These are phyloP conservation scores for Saccharomycopsis sp. DNA, from an alignment of 805 yeast species.

Conservation along the genomic window DNA sequence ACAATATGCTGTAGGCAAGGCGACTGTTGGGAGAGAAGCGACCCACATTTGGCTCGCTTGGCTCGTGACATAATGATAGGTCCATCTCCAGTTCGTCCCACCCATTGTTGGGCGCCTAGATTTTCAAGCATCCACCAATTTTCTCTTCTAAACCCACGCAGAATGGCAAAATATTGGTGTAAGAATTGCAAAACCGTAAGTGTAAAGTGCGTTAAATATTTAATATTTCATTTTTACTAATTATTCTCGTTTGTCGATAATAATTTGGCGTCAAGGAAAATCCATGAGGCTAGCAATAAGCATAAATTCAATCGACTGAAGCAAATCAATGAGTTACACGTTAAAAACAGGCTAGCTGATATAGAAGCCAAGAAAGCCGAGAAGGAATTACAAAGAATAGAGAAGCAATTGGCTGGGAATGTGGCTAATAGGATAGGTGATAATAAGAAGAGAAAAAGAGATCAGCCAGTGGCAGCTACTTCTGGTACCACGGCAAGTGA, in stretches of 20 bases:
- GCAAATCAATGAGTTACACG: background rate
- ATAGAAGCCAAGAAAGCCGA: background rate
- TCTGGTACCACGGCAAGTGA: background rate
- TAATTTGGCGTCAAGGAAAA: background rate
- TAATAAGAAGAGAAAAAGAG: background rate
- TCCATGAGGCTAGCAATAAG: constrained; percentile 5
- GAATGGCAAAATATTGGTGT: constrained; percentile 9
- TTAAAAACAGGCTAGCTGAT: background rate
- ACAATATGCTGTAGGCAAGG: too few relatives aligned
- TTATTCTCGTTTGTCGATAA: constrained; percentile 6
- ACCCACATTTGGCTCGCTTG: too few relatives aligned
- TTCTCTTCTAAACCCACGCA: too few relatives aligned
- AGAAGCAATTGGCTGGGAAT: background rate
- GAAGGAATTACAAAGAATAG: constrained; percentile 1
- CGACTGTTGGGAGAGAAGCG: too few relatives aligned
- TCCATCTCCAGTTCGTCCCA: too few relatives aligned
- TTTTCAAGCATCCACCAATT: too few relatives aligned
- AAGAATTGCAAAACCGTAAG: constrained; percentile 4
- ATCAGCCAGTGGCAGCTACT: background rate
- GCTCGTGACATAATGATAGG: too few relatives aligned
- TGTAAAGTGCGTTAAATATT: background rate
- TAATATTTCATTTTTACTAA: background rate
- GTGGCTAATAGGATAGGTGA: background rate
- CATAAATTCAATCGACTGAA: background rate
- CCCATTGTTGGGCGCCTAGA: too few relatives aligned